Percentiles rank a stretch among this genome's conserved stretches.
Evolutionary conservation across 805 yeast genomes (phyloP).

Genomic region (Wickerhamiella australiensis): DNA sequence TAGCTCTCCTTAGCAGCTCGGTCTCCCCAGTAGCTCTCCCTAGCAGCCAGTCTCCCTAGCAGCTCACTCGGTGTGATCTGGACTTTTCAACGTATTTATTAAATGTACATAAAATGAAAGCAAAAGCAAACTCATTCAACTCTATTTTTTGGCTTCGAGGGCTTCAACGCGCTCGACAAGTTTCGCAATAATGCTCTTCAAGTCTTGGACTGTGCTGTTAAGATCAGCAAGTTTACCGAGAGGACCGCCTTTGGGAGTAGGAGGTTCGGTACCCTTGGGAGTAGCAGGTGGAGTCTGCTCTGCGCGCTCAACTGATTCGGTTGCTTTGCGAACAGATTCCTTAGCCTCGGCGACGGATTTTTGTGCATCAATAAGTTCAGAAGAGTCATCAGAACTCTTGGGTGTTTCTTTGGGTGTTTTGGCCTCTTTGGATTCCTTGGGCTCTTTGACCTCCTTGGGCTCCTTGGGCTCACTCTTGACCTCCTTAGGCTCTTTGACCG

Average conservation of each 20-base stretch:
- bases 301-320: slow-evolving; percentile 8
- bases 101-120: neutral
- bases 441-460: slow-evolving; percentile 18
- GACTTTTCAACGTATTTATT: neutral
- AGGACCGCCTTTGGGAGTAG: slow-evolving; percentile 3
- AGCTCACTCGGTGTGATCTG: too few species aligned
- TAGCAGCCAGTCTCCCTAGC: too few species aligned
- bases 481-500: slow-evolving; percentile 2
- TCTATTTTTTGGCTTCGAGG: slow-evolving; percentile 15
- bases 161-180: slow-evolving; percentile 19
- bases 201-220: slow-evolving; percentile 14
- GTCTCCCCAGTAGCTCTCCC: too few species aligned
- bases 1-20: too few species aligned
- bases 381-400: slow-evolving; percentile 1
- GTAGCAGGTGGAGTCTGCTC: slow-evolving; percentile 6
- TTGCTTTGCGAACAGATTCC: slow-evolving; percentile 9
- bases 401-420: slow-evolving; percentile 14
- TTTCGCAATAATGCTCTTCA: slow-evolving; percentile 17
- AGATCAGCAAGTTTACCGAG: slow-evolving; percentile 15
- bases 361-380: slow-evolving; percentile 1
- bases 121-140: neutral
- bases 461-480: slow-evolving; percentile 23
- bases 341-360: slow-evolving; percentile 7
- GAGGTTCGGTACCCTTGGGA: slow-evolving; percentile 1
- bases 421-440: slow-evolving; percentile 13